phyloP scores from a whole-genome alignment of 2,329 filamentous ascomycete genomes.

The Coniella lustricola region DNA sequence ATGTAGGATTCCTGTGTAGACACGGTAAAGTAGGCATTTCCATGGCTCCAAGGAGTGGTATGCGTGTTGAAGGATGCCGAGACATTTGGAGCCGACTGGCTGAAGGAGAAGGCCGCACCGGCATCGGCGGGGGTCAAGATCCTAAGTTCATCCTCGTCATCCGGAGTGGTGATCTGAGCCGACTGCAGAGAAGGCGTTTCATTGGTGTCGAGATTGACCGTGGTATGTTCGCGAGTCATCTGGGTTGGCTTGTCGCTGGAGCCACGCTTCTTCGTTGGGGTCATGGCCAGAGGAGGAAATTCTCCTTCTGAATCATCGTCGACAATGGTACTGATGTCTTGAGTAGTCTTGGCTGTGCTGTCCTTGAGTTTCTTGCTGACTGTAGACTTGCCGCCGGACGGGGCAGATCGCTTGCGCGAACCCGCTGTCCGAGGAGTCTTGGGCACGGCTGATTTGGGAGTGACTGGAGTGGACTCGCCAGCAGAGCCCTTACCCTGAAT shows the following conservation, averaged over 20 bases:
- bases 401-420: slow-evolving; percentile 10
- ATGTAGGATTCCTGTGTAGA: background rate
- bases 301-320: slow-evolving; percentile 18
- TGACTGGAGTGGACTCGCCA: background rate
- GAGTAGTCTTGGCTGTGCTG: slow-evolving; percentile 44
- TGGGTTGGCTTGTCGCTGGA: background rate
- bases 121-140: background rate
- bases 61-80: background rate
- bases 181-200: background rate
- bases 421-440: slow-evolving; percentile 17
- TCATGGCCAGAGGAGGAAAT: background rate
- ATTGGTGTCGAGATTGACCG: background rate
- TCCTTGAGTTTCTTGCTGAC: slow-evolving; percentile 29
- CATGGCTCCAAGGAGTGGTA: background rate
- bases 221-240: background rate
- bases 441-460: background rate
- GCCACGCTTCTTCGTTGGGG: background rate
- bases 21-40: background rate
- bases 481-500: slow-evolving; percentile 7
- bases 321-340: slow-evolving; percentile 18
- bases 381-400: slow-evolving; percentile 11
- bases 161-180: background rate
- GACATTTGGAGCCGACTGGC: background rate
- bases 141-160: background rate
- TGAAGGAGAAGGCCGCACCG: background rate